Conservation (phyloP, 352 stramenopile genomes). For the Pseudoperonospora humuli region DNA sequence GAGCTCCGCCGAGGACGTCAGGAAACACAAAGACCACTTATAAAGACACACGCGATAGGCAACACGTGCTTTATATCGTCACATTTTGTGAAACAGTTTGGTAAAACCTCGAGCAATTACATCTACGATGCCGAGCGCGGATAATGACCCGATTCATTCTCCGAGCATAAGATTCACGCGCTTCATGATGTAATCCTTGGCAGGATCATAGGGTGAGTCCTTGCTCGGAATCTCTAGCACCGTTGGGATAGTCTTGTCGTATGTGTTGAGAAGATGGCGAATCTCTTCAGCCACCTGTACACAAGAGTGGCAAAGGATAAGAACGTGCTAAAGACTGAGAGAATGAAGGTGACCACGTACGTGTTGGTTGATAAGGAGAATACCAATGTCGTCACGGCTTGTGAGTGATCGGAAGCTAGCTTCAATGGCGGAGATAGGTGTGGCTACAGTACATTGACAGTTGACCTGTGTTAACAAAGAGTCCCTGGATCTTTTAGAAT, state of each 20-base stretch:
- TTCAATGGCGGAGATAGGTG: constrained; percentile 85
- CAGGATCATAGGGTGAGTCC: constrained; percentile 91
- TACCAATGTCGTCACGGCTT: constrained; percentile 94
- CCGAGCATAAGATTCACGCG: constrained; percentile 91
- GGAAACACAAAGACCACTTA: constrained; percentile 7
- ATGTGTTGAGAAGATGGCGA: constrained; percentile 95
- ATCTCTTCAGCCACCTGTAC: constrained; percentile 95
- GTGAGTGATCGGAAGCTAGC: constrained; percentile 90
- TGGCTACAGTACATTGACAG: constrained; percentile 38
- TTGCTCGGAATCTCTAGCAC: constrained; percentile 98
- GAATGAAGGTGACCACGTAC: constrained; percentile 25
- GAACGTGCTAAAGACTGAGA: background rate
- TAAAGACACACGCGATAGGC: constrained; percentile 10
- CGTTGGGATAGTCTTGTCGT: constrained; percentile 97
- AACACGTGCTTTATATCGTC: constrained; percentile 10
- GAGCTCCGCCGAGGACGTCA: background rate
- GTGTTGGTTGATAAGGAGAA: constrained; percentile 99
- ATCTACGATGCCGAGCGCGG: no score
- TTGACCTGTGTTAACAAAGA: background rate
- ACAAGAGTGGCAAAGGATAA: background rate
- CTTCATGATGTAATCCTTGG: constrained; percentile 99
- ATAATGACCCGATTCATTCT: no score
- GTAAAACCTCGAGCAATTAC: no score
- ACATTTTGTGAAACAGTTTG: no score
- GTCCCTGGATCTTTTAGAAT: constrained; percentile 2